Percentiles rank a stretch among this genome's conserved stretches.
phyloP scores from a whole-genome alignment of 768 basidiomycete genomes.

The Leccinum fibrillosum region DNA sequence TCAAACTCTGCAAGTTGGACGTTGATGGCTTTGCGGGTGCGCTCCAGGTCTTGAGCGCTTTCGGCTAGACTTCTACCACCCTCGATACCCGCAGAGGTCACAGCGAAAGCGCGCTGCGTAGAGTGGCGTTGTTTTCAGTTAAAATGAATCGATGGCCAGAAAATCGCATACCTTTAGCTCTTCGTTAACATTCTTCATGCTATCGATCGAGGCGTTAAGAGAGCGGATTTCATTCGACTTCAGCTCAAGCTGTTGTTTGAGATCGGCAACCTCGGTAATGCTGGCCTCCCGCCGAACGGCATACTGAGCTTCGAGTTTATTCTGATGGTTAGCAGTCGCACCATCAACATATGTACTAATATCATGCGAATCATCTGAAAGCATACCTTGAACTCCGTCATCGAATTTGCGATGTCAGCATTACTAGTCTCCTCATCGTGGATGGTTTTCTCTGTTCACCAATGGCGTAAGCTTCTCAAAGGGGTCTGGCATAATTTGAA shows the following conservation, averaged over 20 bases:
- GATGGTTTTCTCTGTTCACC: conserved; percentile 78
- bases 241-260: conserved; percentile 88
- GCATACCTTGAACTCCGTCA: conserved; percentile 84
- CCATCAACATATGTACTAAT: background rate
- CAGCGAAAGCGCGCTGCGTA: conserved; percentile 88
- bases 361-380: background rate
- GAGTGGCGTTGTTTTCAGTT: background rate
- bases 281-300: conserved; percentile 90
- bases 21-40: conserved; percentile 94
- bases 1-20: conserved; percentile 99
- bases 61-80: conserved; percentile 96
- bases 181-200: conserved; percentile 93
- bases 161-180: conserved; percentile 82
- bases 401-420: conserved; percentile 77
- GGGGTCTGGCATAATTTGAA: conserved; percentile 8
- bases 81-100: conserved; percentile 95
- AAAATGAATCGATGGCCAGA: conserved; percentile 4
- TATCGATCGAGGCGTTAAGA: conserved; percentile 83
- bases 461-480: conserved; percentile 8
- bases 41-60: conserved; percentile 95
- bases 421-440: conserved; percentile 85
- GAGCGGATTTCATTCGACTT: conserved; percentile 80
- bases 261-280: conserved; percentile 74
- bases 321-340: conserved; percentile 42
- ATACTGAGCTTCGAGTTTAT: conserved; percentile 92